Evolutionary conservation across 2,329 filamentous ascomycete genomes (phyloP), one percentile per base, ranked within the genome.

Genomic region (Escovopsis weberi): DNA sequence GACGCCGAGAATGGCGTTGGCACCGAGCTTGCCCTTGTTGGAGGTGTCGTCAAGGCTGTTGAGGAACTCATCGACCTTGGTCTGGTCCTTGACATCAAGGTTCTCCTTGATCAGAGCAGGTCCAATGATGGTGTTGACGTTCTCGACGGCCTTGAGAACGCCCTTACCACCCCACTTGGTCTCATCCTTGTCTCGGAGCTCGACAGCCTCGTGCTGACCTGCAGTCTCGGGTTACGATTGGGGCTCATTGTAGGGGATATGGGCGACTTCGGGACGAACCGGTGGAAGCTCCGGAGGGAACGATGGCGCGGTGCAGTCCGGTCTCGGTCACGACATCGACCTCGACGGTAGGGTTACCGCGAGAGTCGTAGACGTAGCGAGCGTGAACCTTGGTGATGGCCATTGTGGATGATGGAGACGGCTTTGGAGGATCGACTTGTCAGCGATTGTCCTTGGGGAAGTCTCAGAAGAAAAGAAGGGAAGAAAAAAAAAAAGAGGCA

Each of bases 301-400:
- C 89, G 64, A 95, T 95, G 64, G 89, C 88, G 62, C 89, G 87
- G 80, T 95, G 88, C 51, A 96, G 81, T 61, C 89, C 89, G 58
- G 84, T 93, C 73, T 94, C 86, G 57, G 88, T 95, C 70, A 94
- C 83, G 57, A 95, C 79, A 65, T 95, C 89, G 59, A 96, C 89
- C 77, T 96, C 89, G 61, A 95, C 89, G 63, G 91, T 98, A 60
- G 91, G 91, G 81, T 98, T 98, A 65, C 78, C 78, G 64, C 91
- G 89, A 66, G 91, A 96, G 78, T 98, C 91, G 79, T 89, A 98
- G 74, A 98, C 87, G 61, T 82, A 88, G 64, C 91, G 84, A 62
- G 84, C 85, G 77, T 88, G 83, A 63, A 91, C 77, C 75, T 88
- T 89, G 67, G 80, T 79, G 68, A 91, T 85, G 60, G 84, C 72